phyloP scores from a whole-genome alignment of 2,329 filamentous ascomycete species.

The Diaporthe nobilis region DNA sequence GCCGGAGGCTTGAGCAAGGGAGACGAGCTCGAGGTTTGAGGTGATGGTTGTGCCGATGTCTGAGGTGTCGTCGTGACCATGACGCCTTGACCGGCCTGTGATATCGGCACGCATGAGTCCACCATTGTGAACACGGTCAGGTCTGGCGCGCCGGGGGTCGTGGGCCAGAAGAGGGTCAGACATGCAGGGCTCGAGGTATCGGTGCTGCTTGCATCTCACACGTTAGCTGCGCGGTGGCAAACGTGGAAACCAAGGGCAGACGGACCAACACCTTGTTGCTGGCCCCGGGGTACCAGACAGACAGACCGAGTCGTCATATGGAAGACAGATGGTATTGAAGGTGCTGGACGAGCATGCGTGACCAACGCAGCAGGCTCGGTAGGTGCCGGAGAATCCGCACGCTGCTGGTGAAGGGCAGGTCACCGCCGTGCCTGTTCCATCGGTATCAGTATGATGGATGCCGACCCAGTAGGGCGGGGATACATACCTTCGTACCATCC shows the following conservation, averaged over 20 bases:
- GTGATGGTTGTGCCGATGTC: background rate
- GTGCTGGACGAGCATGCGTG: slow-evolving; percentile 12
- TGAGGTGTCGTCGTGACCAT: background rate
- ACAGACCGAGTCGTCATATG: background rate
- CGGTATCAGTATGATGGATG: background rate
- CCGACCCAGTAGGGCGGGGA: too few relatives aligned
- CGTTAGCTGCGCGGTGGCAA: background rate
- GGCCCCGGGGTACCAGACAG: background rate
- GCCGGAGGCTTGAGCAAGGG: slow-evolving; percentile 11
- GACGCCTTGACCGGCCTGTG: background rate
- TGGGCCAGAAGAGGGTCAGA: background rate
- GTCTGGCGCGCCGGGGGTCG: background rate
- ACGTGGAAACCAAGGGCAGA: background rate
- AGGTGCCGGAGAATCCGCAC: background rate
- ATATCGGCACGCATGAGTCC: background rate
- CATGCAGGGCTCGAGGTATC: background rate
- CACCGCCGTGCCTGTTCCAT: background rate
- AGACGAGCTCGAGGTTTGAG: background rate
- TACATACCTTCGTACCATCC: slow-evolving; percentile 3
- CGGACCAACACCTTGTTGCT: slow-evolving; percentile 12
- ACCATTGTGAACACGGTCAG: background rate
- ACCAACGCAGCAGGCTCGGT: background rate
- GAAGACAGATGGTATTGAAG: background rate
- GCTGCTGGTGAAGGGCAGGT: background rate
- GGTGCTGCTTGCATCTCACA: background rate